Evolutionary conservation across 176 grass and related monocot genomes (phyloP).

Genomic region (Rhynchospora tenuis): DNA sequence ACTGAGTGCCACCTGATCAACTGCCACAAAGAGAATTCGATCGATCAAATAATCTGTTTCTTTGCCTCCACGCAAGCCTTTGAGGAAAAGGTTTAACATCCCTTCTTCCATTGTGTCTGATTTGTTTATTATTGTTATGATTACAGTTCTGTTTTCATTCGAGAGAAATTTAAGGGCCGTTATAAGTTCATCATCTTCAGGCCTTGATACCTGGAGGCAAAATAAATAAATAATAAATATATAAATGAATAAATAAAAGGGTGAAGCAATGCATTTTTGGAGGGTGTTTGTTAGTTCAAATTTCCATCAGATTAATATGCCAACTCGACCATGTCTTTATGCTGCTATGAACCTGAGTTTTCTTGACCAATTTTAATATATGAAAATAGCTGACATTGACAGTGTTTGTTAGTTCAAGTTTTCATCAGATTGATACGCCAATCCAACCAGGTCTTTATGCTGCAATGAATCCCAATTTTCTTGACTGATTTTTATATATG

Average conservation of each 20-base stretch:
- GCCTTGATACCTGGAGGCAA: conserved; percentile 3
- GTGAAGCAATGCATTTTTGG: not conserved
- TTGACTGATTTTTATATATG: not conserved
- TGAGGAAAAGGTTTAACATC: conserved; percentile 61
- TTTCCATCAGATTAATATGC: not conserved
- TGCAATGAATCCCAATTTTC: not conserved
- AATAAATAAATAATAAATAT: not conserved
- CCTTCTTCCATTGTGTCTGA: conserved; percentile 49
- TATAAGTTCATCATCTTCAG: conserved; percentile 33
- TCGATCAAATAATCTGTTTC: conserved; percentile 43
- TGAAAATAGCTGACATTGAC: no score
- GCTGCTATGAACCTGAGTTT: not conserved
- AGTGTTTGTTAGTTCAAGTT: not conserved
- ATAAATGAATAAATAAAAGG: no score
- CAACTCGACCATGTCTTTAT: not conserved
- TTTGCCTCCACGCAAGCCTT: conserved; percentile 37
- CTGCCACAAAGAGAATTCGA: conserved; percentile 56
- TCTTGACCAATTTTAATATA: not conserved
- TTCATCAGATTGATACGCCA: not conserved
- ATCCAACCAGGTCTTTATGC: not conserved
- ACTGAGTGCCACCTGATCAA: conserved; percentile 35
- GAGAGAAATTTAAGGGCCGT: conserved; percentile 37
- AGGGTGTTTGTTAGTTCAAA: not conserved
- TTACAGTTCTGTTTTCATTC: conserved; percentile 44
- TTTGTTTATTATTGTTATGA: conserved; percentile 44